Evolutionary conservation across 2,329 filamentous ascomycete species (phyloP).

Genomic region (Penicillium fuscoglaucum): DNA sequence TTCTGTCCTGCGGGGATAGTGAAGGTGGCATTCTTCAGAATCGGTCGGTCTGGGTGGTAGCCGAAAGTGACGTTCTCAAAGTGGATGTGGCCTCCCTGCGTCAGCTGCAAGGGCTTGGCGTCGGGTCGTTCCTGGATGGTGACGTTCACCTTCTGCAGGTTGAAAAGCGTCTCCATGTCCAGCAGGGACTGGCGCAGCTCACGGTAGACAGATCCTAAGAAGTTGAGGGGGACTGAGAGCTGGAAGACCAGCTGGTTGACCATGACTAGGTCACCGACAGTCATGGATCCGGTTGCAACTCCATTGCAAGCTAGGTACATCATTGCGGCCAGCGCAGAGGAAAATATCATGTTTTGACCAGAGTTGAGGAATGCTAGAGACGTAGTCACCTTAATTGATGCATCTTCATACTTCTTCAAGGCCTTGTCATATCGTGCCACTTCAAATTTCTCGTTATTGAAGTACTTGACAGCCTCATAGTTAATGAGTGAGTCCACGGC

Average conservation of each 20-base stretch:
- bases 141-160: conserved; percentile 93
- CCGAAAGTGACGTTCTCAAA: conserved; percentile 96
- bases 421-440: conserved; percentile 87
- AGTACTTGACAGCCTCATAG: conserved; percentile 99
- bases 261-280: conserved; percentile 96
- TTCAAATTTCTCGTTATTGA: conserved; percentile 98
- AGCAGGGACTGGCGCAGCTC: conserved; percentile 91
- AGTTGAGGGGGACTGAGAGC: conserved; percentile 93
- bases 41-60: conserved; percentile 82
- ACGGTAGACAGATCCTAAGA: conserved; percentile 95
- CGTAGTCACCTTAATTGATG: conserved; percentile 94
- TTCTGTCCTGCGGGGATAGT: conserved; percentile 96
- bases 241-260: conserved; percentile 99
- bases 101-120: conserved; percentile 70
- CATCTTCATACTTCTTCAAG: conserved; percentile 81
- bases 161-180: conserved; percentile 99
- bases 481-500: conserved; percentile 97
- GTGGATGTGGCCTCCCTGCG: conserved; percentile 79
- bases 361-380: conserved; percentile 90
- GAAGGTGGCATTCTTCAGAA: conserved; percentile 78
- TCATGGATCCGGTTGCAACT: conserved; percentile 76
- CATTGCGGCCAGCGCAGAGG: conserved; percentile 88
- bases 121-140: conserved; percentile 74
- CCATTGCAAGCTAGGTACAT: conserved; percentile 96
- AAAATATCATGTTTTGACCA: conserved; percentile 97